Conservation (phyloP, 306 rosid species). For the Cucurbita pepo region DNA sequence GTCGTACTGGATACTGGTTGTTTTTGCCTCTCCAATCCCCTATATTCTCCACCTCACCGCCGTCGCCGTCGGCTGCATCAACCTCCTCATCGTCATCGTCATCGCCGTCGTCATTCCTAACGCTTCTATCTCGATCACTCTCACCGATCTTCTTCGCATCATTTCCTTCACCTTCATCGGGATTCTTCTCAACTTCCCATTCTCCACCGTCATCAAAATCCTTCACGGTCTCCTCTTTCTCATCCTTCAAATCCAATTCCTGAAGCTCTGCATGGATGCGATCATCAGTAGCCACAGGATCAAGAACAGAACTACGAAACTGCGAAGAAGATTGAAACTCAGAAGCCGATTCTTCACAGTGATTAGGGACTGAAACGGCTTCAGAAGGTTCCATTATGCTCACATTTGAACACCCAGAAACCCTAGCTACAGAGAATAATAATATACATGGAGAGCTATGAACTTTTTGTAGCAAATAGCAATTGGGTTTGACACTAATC, state of each 20-base stretch:
- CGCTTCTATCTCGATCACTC: conserved; percentile 12
- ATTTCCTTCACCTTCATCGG: conserved; percentile 11
- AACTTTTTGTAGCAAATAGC: neutral
- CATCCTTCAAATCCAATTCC: conserved; percentile 17
- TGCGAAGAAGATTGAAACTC: conserved; percentile 9
- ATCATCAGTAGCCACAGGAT: conserved; percentile 8
- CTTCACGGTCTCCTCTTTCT: conserved; percentile 3
- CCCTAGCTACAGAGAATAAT: conserved; percentile 40
- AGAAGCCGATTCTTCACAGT: conserved; percentile 6
- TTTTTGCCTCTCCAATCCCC: conserved; percentile 3
- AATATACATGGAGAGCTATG: neutral
- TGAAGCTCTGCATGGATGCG: conserved; percentile 2
- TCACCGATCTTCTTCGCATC: conserved; percentile 1
- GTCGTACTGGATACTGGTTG: conserved; percentile 59
- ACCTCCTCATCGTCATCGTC: conserved; percentile 20
- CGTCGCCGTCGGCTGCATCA: neutral
- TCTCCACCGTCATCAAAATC: conserved; percentile 12
- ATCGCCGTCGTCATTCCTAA: conserved; percentile 21
- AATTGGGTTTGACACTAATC: neutral
- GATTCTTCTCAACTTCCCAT: conserved; percentile 11
- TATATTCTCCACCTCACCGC: conserved; percentile 6
- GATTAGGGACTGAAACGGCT: conserved; percentile 13
- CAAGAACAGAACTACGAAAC: conserved; percentile 17
- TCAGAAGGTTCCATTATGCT: conserved; percentile 65
- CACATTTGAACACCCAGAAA: conserved; percentile 60